Percentiles rank a stretch among this genome's conserved stretches.
These are phyloP conservation scores for Dothideomycetes sp. DNA, from an alignment of 2,329 filamentous ascomycete species.

Conservation along the genomic window DNA sequence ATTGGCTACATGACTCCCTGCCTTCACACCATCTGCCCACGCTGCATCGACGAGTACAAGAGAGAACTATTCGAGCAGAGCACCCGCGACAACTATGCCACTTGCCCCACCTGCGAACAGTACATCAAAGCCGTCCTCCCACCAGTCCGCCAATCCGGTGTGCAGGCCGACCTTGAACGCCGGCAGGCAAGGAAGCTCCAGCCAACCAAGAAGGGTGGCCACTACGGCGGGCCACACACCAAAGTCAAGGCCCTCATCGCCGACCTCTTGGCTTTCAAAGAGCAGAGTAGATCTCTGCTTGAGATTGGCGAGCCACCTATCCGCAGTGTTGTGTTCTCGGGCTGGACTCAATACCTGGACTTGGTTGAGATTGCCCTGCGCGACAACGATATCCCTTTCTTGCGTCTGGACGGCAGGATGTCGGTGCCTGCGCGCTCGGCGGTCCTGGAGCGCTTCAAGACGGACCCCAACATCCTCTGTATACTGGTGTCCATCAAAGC, in stretches of 20 bases:
- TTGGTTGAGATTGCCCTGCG: conserved; percentile 76
- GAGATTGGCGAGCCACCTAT: conserved; percentile 54
- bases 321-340: conserved; percentile 79
- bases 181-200: conserved; percentile 32
- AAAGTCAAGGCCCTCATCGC: conserved; percentile 77
- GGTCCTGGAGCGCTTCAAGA: conserved; percentile 68
- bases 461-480: conserved; percentile 59
- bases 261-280: conserved; percentile 56
- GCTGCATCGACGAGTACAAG: conserved; percentile 55
- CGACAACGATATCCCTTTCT: conserved; percentile 54
- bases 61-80: conserved; percentile 32
- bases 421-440: conserved; percentile 58
- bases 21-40: conserved; percentile 71
- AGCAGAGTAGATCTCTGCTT: conserved; percentile 49
- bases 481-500: conserved; percentile 89
- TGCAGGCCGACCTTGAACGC: conserved; percentile 36
- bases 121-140: conserved; percentile 55
- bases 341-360: conserved; percentile 92
- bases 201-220: conserved; percentile 48
- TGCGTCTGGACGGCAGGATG: conserved; percentile 89
- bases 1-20: conserved; percentile 77
- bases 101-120: conserved; percentile 59
- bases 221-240: conserved; percentile 77
- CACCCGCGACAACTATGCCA: conserved; percentile 35
- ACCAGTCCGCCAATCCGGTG: conserved; percentile 51